Conservation (phyloP, 2,329 filamentous ascomycete species). For the Xylariales sp. region DNA sequence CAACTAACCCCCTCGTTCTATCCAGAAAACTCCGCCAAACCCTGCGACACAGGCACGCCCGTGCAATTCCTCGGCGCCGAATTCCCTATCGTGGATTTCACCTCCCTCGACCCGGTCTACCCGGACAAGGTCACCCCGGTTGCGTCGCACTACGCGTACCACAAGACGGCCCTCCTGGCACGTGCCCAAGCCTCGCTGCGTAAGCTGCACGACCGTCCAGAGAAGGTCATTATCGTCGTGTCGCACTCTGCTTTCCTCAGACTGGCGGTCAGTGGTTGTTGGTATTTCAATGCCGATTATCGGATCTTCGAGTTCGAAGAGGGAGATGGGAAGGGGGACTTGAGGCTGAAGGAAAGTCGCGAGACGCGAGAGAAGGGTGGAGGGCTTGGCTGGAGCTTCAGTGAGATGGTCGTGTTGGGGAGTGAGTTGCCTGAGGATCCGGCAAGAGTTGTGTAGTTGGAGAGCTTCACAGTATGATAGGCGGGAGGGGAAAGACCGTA, state of each 20-base stretch:
- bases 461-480: too few relatives aligned
- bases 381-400: slow-evolving; percentile 45
- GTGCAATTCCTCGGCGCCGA: slow-evolving; percentile 36
- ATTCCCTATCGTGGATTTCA: slow-evolving; percentile 56
- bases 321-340: slow-evolving; percentile 21
- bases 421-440: slow-evolving; percentile 33
- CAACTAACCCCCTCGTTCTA: not conserved
- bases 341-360: slow-evolving; percentile 42
- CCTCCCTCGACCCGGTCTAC: slow-evolving; percentile 51
- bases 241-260: slow-evolving; percentile 61
- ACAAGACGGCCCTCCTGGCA: slow-evolving; percentile 44
- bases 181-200: slow-evolving; percentile 49
- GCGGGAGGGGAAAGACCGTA: too few relatives aligned
- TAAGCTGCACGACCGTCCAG: slow-evolving; percentile 46
- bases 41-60: slow-evolving; percentile 57
- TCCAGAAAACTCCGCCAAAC: slow-evolving; percentile 49
- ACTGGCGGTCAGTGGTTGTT: slow-evolving; percentile 49
- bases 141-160: slow-evolving; percentile 47
- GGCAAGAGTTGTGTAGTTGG: too few relatives aligned
- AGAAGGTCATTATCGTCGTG: slow-evolving; percentile 60
- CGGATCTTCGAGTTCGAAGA: slow-evolving; percentile 52
- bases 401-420: slow-evolving; percentile 33
- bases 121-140: slow-evolving; percentile 55
- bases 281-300: slow-evolving; percentile 60
- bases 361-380: slow-evolving; percentile 41